Percentiles rank a stretch among this genome's conserved stretches.
Evolutionary conservation across 2,329 filamentous ascomycete species (phyloP).

Genomic region (Aspergillus brasiliensis): DNA sequence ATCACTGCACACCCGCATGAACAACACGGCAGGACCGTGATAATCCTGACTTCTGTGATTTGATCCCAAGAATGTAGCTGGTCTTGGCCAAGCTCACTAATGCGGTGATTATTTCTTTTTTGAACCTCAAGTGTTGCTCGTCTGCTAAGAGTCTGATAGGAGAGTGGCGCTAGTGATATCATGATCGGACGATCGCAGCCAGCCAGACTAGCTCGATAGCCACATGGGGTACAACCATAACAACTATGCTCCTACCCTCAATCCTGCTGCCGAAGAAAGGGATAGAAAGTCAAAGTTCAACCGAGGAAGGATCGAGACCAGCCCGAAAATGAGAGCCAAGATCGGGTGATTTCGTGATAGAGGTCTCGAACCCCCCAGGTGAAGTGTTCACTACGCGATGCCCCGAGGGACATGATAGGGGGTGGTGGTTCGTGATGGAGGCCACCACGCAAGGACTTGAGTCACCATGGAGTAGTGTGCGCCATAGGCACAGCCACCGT

Average conservation of each 20-base stretch:
- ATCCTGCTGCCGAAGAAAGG: not conserved
- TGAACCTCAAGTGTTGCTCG: slow-evolving; percentile 9
- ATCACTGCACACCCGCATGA: not conserved
- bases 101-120: slow-evolving; percentile 12
- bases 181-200: slow-evolving; percentile 6
- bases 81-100: slow-evolving; percentile 13
- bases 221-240: slow-evolving; percentile 11
- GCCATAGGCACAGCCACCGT: not conserved
- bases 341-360: not conserved
- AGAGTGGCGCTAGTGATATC: slow-evolving; percentile 7
- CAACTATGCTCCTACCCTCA: not conserved
- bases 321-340: slow-evolving; percentile 4
- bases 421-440: not conserved
- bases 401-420: not conserved
- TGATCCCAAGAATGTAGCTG: not conserved
- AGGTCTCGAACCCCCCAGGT: not conserved
- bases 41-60: slow-evolving; percentile 9
- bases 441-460: not conserved
- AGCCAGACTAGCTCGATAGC: slow-evolving; percentile 9
- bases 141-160: slow-evolving; percentile 1
- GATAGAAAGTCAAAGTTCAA: not conserved
- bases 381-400: not conserved
- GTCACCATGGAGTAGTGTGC: slow-evolving; percentile 3
- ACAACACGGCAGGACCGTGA: not conserved
- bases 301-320: slow-evolving; percentile 1